A percentile compares a stretch with the other conserved stretches of the same genome.
Evolutionary conservation across 345 rosid species (phyloP).

Genomic region (Brassica cretica): DNA sequence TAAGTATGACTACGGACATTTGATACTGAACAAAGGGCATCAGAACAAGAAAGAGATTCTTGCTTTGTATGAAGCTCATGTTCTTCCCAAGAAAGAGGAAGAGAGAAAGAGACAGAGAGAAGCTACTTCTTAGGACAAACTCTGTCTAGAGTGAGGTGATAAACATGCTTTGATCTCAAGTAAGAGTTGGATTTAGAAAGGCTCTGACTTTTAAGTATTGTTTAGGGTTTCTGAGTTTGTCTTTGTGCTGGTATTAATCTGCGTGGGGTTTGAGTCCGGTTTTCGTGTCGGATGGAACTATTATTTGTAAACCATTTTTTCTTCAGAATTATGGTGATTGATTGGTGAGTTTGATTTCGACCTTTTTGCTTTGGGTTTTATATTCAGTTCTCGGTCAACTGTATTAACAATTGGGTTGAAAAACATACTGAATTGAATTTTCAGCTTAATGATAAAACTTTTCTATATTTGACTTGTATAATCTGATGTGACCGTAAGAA

Average conservation of each 20-base stretch:
- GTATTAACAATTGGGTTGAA: background rate
- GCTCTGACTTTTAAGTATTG: background rate
- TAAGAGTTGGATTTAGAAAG: conserved; percentile 27
- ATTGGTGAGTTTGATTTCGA: background rate
- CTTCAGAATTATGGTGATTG: background rate
- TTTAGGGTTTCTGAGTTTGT: conserved; percentile 24
- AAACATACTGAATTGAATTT: background rate
- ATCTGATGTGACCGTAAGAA: background rate
- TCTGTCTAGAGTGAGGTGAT: conserved; percentile 22
- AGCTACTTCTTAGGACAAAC: conserved; percentile 32
- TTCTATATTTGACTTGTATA: background rate
- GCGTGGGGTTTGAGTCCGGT: conserved; percentile 26
- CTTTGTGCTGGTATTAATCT: conserved; percentile 13
- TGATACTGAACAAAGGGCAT: conserved; percentile 69
- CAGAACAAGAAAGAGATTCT: conserved; percentile 83
- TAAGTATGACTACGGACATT: conserved; percentile 75
- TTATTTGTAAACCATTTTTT: background rate
- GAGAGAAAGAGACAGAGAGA: conserved; percentile 31
- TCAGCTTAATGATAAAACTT: background rate
- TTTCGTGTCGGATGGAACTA: conserved; percentile 13
- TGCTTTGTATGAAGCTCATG: conserved; percentile 69
- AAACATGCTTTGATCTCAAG: conserved; percentile 23
- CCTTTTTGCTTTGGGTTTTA: conserved; percentile 9
- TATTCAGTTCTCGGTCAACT: background rate
- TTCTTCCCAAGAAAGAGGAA: conserved; percentile 56